Base-by-base conservation (phyloP, 73 alveolate species). In the Blepharisma japonicum region DNA sequence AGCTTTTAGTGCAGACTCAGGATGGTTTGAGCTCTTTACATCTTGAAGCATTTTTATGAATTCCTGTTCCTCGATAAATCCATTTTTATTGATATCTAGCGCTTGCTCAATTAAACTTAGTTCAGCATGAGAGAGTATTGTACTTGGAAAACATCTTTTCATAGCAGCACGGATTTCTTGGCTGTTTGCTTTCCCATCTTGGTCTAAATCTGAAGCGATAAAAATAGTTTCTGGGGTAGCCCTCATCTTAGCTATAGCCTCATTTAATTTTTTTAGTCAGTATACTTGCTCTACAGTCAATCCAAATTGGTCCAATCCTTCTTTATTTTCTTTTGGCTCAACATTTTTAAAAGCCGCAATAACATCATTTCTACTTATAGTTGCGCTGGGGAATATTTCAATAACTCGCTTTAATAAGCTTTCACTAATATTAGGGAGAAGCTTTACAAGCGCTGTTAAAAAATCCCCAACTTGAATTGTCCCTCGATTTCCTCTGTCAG, bases 51-150 rank as follows among this genome's bases (percentile, higher is more conserved):
- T 56, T 55, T 81, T 27, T 18, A 82, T 14, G 68, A 82, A 86
- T 45, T 86, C 93, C 32, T 77, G 85, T 47, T 68, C 66, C 18
- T 81, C 90, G 0, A 86, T 79, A 4, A 68, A 25, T 23, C 89
- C 89, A 42, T 68, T 82, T 51, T 76, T 76, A 66, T 86, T 90
- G 11, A 72, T 82, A 70, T 86, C 80, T 7, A 70, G 27, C 2
- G 80, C 0, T 70, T 45, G 70, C 4, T 14, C 14, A 61, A 61
- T 61, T 25, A 61, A 20, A 61, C 74, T 14, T 8, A 61, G 14
- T 2, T 61, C 74, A 14, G 74, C 5, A 25, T 61, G 23, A 9
- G 74, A 14, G 14, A 61, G 47, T 18, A 61, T 20, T 20, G 50
- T 18, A 20, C 74, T 39, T 2, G 74, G 74, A 2, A 61, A 8